Conservation (phyloP, 1,139 yeast genomes). For the Suhomyces guaymorum region DNA sequence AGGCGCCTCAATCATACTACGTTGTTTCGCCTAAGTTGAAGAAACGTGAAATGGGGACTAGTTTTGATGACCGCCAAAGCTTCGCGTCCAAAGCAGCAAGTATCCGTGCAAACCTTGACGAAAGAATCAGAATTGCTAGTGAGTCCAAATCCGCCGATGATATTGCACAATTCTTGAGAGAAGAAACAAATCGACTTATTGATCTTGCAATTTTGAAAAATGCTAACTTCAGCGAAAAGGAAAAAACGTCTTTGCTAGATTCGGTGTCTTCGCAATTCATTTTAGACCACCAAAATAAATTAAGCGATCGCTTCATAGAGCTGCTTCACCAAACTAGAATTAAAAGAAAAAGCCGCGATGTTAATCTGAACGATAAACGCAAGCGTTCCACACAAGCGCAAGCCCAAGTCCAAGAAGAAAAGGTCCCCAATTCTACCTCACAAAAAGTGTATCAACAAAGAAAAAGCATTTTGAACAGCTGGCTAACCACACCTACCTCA, state of each 20-base stretch:
- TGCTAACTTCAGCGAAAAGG: slow-evolving; percentile 17
- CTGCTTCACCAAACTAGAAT: slow-evolving; percentile 12
- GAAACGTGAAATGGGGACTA: slow-evolving; percentile 1
- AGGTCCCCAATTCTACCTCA: slow-evolving; percentile 1
- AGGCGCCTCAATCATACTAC: slow-evolving; percentile 2
- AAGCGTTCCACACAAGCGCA: not conserved
- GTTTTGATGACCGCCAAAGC: not conserved
- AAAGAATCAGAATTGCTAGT: not conserved
- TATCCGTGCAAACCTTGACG: not conserved
- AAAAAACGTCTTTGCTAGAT: slow-evolving; percentile 25
- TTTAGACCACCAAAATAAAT: slow-evolving; percentile 23
- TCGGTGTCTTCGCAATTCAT: slow-evolving; percentile 28
- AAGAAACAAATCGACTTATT: slow-evolving; percentile 22
- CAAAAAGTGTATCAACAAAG: slow-evolving; percentile 12
- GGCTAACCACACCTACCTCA: slow-evolving; percentile 17
- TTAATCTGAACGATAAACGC: slow-evolving; percentile 6
- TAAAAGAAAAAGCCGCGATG: not conserved
- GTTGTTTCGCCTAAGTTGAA: slow-evolving; percentile 1
- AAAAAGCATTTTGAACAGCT: slow-evolving; percentile 18
- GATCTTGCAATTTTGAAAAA: slow-evolving; percentile 21
- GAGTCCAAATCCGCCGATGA: slow-evolving; percentile 13
- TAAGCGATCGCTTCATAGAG: slow-evolving; percentile 15
- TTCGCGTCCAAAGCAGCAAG: not conserved
- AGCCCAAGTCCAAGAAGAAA: too few relatives aligned
- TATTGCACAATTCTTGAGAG: slow-evolving; percentile 18